Evolutionary conservation across 345 rosid genomes (phyloP).

Genomic region (Arabidopsis arenosa): DNA sequence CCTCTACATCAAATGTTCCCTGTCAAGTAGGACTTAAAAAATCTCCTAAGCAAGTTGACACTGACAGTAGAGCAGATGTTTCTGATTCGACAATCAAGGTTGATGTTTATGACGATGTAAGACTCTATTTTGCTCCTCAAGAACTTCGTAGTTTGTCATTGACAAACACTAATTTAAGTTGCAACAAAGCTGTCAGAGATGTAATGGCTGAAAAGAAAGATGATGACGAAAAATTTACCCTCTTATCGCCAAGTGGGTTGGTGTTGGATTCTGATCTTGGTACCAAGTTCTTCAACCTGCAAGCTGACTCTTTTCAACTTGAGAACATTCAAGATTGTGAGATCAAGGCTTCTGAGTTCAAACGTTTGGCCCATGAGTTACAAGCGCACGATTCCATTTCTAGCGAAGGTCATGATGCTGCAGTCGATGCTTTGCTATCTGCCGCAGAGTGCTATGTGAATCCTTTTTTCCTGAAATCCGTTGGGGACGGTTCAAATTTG

Average conservation of each 20-base stretch:
- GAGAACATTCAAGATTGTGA: conserved; percentile 68
- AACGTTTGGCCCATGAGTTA: conserved; percentile 72
- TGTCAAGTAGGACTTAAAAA: conserved; percentile 45
- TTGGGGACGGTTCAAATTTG: conserved; percentile 46
- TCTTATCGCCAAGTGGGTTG: conserved; percentile 49
- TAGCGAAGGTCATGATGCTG: conserved; percentile 76
- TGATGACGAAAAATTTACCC: conserved; percentile 44
- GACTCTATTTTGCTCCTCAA: conserved; percentile 65
- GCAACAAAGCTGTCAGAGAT: conserved; percentile 47
- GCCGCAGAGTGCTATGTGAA: conserved; percentile 91
- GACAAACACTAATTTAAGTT: conserved; percentile 40
- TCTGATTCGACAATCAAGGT: conserved; percentile 54
- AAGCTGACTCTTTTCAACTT: conserved; percentile 71
- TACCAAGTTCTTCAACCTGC: conserved; percentile 67
- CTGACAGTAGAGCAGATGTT: conserved; percentile 57
- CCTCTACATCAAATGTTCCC: conserved; percentile 42
- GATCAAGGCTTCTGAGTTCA: conserved; percentile 80
- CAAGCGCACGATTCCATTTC: conserved; percentile 58
- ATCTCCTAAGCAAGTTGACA: conserved; percentile 53
- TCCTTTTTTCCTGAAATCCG: conserved; percentile 71
- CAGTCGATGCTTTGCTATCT: conserved; percentile 80
- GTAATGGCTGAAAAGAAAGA: conserved; percentile 47
- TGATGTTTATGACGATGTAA: conserved; percentile 62
- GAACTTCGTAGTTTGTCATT: conserved; percentile 60
- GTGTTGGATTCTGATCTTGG: conserved; percentile 60